A percentile compares a stretch with the other conserved stretches of the same genome.
phyloP scores from a whole-genome alignment of 1,139 yeast species.

The Yamadazyma friedrichii region DNA sequence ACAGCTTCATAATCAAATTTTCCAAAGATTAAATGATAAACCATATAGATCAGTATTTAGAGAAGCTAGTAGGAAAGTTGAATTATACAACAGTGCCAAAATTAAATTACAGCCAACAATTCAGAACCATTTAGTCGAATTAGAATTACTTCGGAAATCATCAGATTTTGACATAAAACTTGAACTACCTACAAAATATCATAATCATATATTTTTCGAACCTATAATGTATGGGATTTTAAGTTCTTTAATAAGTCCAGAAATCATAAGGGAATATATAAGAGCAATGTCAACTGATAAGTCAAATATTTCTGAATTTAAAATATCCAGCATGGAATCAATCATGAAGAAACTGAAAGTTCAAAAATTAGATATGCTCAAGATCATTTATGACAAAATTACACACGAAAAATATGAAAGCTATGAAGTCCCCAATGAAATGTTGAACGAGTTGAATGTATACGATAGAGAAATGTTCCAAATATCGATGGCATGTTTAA shows the following conservation, averaged over 20 bases:
- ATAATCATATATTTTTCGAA: conserved; percentile 6
- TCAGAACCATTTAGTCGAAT: conserved; percentile 25
- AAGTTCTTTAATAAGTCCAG: conserved; percentile 2
- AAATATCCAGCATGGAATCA: not conserved
- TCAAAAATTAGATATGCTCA: not conserved
- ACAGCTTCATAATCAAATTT: conserved; percentile 3
- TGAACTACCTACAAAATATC: conserved; percentile 1
- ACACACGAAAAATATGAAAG: not conserved
- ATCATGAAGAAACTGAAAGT: too few species aligned
- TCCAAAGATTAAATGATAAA: conserved; percentile 19
- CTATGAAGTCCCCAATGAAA: not conserved
- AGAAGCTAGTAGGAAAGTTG: conserved; percentile 19
- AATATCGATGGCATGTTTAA: conserved; percentile 5
- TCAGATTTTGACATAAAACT: not conserved
- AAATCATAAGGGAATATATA: too few species aligned
- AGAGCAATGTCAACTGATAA: too few species aligned
- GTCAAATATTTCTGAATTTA: too few species aligned
- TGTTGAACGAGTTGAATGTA: not conserved
- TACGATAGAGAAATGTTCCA: not conserved
- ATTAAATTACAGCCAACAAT: conserved; percentile 24
- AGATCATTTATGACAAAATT: not conserved
- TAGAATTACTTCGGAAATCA: conserved; percentile 4
- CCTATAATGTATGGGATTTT: conserved; percentile 10
- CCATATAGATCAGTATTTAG: conserved; percentile 25
- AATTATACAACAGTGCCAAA: conserved; percentile 17